Percentiles rank a stretch among this genome's conserved stretches.
Conservation (phyloP, 495 filamentous ascomycete genomes). For the Penicillium manginii region DNA sequence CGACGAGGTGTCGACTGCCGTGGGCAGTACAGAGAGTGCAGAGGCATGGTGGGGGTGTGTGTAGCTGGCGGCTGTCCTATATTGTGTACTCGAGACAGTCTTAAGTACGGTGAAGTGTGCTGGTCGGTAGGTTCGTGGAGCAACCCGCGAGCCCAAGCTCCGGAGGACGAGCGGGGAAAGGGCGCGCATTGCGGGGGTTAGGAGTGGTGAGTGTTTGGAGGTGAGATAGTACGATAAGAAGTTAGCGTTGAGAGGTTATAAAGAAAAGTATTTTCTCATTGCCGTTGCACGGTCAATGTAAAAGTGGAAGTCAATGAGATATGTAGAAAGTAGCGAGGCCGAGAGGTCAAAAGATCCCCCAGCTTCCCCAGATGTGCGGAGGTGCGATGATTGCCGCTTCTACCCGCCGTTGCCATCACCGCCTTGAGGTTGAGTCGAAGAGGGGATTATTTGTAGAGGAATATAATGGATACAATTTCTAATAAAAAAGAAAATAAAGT, state of each 20-base stretch:
- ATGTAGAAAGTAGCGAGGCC: background rate
- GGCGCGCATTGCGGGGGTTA: constrained; percentile 43
- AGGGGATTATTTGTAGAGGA: background rate
- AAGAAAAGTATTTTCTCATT: background rate
- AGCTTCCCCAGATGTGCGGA: constrained; percentile 41
- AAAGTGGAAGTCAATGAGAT: background rate
- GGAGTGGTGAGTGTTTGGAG: constrained; percentile 9
- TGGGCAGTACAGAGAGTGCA: constrained; percentile 78
- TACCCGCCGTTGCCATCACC: constrained; percentile 37
- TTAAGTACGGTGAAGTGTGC: constrained; percentile 11
- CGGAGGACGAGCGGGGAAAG: constrained; percentile 42
- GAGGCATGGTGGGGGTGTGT: constrained; percentile 68
- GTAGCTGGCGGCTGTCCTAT: constrained; percentile 57
- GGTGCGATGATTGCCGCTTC: constrained; percentile 45
- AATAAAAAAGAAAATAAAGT: background rate
- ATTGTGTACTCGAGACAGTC: constrained; percentile 2
- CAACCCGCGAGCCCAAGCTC: constrained; percentile 34
- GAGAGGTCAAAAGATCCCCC: constrained; percentile 14
- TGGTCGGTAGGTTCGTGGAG: constrained; percentile 16
- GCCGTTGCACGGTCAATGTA: constrained; percentile 3
- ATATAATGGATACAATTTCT: background rate
- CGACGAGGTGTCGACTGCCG: constrained; percentile 74
- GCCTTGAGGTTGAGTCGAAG: background rate
- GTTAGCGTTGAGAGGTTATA: background rate
- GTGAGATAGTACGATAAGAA: background rate